Conservation (phyloP, 2,329 filamentous ascomycete genomes). For the Intubia oerlemansii region DNA sequence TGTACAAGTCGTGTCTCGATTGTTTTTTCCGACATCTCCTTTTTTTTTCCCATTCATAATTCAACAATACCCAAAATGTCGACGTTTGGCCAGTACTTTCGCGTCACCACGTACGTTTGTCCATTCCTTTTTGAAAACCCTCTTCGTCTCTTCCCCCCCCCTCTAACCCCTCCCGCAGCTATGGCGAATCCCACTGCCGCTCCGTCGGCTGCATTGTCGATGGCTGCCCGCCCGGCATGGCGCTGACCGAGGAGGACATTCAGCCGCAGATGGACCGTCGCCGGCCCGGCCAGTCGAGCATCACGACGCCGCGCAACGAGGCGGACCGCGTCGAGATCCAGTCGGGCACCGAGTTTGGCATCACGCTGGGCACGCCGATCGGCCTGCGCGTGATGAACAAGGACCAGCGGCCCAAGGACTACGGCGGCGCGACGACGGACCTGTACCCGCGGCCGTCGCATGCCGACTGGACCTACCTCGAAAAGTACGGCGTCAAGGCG, state of each 20-base stretch:
- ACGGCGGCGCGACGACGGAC: constrained; percentile 77
- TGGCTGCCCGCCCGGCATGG: constrained; percentile 71
- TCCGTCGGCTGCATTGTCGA: constrained; percentile 92
- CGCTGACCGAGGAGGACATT: constrained; percentile 68
- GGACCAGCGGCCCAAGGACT: constrained; percentile 84
- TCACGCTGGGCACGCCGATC: constrained; percentile 82
- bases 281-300: constrained; percentile 68
- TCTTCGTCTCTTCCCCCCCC: constrained; percentile 1
- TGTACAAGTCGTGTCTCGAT: neutral
- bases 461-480: constrained; percentile 90
- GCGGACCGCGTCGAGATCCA: constrained; percentile 84
- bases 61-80: too few relatives aligned
- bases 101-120: constrained; percentile 52
- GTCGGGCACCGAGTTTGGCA: constrained; percentile 75
- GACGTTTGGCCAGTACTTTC: constrained; percentile 66
- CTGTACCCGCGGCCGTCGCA: constrained; percentile 77
- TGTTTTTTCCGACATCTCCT: neutral
- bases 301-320: constrained; percentile 84
- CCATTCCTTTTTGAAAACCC: too few relatives aligned
- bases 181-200: constrained; percentile 49
- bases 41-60: too few relatives aligned
- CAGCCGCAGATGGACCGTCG: constrained; percentile 88
- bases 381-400: constrained; percentile 74
- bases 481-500: constrained; percentile 92
- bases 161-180: constrained; percentile 13